Evolutionary conservation across 345 rosid genomes (phyloP), one percentile per base, ranked within the genome.

Genomic region (Euphorbia lathyris): DNA sequence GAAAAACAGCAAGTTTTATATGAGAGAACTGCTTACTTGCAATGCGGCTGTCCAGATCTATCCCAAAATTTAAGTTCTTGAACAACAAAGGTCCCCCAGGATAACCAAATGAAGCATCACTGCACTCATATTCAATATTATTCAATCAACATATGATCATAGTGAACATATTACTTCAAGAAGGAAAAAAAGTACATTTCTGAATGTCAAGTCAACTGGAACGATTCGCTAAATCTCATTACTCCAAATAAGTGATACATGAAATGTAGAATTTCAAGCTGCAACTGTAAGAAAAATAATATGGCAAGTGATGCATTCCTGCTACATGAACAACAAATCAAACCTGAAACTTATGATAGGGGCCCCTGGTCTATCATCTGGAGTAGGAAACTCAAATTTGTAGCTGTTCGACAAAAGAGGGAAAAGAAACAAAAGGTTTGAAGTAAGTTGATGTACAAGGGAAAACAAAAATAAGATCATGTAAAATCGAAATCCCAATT

Each of bases 301-400:
- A 51, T 56, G 9, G 22, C 19, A 17, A 5, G 42, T 13, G 30
- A n/a, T 11, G 55, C 30, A 55, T 20, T 60, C 14, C 29, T 30
- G 60, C 58, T 13, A 45, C 69, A 70, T 9, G 29, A 78, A 53
- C 51, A 47, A 64, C 58, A 66, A 79, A 66, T 45, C 85, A 76
- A 79, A 95, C 99, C 97, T 95, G 87, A 95, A 95, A 86, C 98
- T 95, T 84, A 95, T 95, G 56, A 95, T 90, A 36, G 99, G 99
- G 2, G 92, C 88, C 29, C 99, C 98, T 64, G 98, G 99, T 79
- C 91, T 83, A 79, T 95, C 97, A 71, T 95, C 99, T 70, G 99
- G 99, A 73, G 99, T 92, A 62, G 99, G 99, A 82, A 95, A 95
- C 75, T 95, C 99, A 80, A 95, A 95, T 75, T 92, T 90, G 77